phyloP scores from a whole-genome alignment of 129 eudicot species.

The Chrysanthemum seticuspe region DNA sequence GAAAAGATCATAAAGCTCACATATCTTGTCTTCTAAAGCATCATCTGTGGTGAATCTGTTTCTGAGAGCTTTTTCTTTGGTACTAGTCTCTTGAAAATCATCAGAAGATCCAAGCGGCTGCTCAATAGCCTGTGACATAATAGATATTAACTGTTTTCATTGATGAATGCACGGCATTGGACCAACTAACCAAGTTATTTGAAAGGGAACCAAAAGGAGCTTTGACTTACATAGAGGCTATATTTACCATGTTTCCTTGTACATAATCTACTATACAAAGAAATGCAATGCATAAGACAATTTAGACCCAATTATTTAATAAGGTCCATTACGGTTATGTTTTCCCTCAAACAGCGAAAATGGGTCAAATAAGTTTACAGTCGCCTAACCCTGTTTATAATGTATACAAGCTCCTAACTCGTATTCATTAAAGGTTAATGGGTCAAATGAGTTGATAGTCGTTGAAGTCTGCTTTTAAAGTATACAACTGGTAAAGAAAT shows the following conservation, averaged over 20 bases:
- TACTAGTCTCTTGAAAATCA: conserved; percentile 58
- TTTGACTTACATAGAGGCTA: not conserved
- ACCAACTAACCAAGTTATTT: not conserved
- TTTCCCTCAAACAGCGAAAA: too few species aligned
- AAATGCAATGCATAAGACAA: too few species aligned
- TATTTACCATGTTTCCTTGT: not conserved
- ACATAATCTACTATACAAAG: not conserved
- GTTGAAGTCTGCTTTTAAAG: too few species aligned
- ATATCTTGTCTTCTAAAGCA: conserved; percentile 85
- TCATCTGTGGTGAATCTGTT: conserved; percentile 59
- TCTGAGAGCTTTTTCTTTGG: conserved; percentile 53
- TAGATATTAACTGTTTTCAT: not conserved
- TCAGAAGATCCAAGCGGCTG: conserved; percentile 63
- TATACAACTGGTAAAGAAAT: not conserved
- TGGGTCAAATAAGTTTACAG: too few species aligned
- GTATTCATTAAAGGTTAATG: too few species aligned
- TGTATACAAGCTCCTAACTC: too few species aligned
- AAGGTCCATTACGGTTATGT: too few species aligned
- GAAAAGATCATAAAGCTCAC: conserved; percentile 80
- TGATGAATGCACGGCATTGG: not conserved
- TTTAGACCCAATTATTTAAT: too few species aligned
- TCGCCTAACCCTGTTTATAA: too few species aligned
- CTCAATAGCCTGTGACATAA: conserved; percentile 49
- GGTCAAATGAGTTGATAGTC: too few species aligned
- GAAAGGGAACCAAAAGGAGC: not conserved